Evolutionary conservation across 805 yeast species (phyloP).

Genomic region (Myxozyma lipomycoides): DNA sequence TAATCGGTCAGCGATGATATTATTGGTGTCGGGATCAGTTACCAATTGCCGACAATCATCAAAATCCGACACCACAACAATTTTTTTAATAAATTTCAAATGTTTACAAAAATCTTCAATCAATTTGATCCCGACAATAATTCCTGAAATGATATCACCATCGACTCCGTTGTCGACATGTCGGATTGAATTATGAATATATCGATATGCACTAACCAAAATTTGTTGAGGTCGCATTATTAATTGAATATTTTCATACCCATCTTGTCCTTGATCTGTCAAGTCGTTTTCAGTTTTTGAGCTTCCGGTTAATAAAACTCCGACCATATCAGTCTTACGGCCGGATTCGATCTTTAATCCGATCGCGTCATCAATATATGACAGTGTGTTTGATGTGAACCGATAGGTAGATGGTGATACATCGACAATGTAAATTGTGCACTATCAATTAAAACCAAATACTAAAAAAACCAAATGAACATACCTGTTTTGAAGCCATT

Average conservation of each 20-base stretch:
- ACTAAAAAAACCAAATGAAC: background rate
- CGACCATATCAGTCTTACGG: conserved; percentile 34
- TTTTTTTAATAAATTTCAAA: conserved; percentile 39
- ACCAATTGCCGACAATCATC: background rate
- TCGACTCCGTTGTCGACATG: conserved; percentile 2
- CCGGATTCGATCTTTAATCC: conserved; percentile 29
- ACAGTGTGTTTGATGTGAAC: conserved; percentile 21
- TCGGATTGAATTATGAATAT: conserved; percentile 7
- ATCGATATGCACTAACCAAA: conserved; percentile 9
- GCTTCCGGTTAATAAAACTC: conserved; percentile 31
- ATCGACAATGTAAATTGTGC: background rate
- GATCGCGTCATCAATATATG: conserved; percentile 44
- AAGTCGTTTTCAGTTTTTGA: background rate
- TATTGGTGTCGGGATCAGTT: conserved; percentile 6
- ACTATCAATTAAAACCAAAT: background rate
- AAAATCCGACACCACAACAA: conserved; percentile 12
- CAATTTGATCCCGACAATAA: conserved; percentile 40
- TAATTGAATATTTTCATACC: conserved; percentile 18
- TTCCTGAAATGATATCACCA: conserved; percentile 31
- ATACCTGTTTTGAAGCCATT: too few relatives aligned
- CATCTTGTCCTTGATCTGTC: conserved; percentile 5
- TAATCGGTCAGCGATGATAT: conserved; percentile 10
- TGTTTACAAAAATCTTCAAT: conserved; percentile 32
- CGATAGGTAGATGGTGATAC: background rate
- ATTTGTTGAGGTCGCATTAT: conserved; percentile 20